A percentile compares a stretch with the other conserved stretches of the same genome.
phyloP scores from a whole-genome alignment of 108 stramenopile species.

The Nitzschia sp. region DNA sequence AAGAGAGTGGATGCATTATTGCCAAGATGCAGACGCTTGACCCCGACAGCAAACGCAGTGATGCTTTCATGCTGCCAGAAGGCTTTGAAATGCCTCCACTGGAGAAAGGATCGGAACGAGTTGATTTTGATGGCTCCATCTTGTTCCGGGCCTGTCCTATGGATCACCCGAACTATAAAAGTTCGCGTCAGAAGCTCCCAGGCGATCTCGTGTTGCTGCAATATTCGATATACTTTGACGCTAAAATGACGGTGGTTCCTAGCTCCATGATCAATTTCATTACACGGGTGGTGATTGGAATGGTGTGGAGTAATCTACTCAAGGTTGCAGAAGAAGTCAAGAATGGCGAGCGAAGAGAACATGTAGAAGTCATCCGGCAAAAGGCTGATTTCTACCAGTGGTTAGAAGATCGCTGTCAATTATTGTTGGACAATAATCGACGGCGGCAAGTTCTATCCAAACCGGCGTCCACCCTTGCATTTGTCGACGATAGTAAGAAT shows the following conservation, averaged over 20 bases:
- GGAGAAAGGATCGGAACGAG: conserved; percentile 36
- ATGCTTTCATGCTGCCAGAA: conserved; percentile 15
- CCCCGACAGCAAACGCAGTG: conserved; percentile 14
- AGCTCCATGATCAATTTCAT: conserved; percentile 68
- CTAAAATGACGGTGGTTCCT: conserved; percentile 54
- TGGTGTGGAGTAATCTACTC: conserved; percentile 64
- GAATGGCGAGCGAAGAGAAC: conserved; percentile 55
- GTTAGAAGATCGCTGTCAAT: conserved; percentile 52
- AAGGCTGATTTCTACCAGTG: conserved; percentile 79
- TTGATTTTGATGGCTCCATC: conserved; percentile 66
- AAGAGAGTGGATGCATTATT: conserved; percentile 36
- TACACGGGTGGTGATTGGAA: conserved; percentile 51
- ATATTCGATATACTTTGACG: conserved; percentile 56
- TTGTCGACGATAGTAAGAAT: neutral
- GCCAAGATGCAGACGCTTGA: conserved; percentile 46
- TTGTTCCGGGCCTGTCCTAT: conserved; percentile 67
- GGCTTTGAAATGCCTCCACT: conserved; percentile 35
- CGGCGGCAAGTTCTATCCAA: neutral
- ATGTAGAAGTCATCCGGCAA: conserved; percentile 56
- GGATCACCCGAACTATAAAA: conserved; percentile 52
- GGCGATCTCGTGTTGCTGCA: conserved; percentile 54
- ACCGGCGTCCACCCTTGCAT: neutral
- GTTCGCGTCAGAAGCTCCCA: conserved; percentile 8
- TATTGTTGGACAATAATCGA: conserved; percentile 43
- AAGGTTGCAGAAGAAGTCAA: conserved; percentile 72